Percentiles rank a stretch among this genome's conserved stretches.
Evolutionary conservation across 2,329 filamentous ascomycete species (phyloP).

Genomic region (Colletotrichum simmondsii): DNA sequence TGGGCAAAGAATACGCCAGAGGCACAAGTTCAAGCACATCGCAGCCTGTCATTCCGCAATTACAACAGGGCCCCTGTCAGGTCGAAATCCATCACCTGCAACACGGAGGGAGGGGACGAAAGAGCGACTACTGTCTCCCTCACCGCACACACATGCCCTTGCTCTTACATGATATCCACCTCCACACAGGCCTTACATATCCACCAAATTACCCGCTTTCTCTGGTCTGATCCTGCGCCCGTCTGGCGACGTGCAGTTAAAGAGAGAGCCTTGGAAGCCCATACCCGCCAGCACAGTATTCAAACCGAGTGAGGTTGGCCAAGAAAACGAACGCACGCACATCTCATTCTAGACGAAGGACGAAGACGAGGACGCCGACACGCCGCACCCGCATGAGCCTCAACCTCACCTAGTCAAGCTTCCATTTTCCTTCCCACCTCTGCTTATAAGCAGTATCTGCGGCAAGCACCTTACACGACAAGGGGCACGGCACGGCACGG

Average conservation of each 20-base stretch:
- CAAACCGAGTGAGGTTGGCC: background rate
- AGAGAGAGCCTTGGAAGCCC: background rate
- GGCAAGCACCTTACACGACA: background rate
- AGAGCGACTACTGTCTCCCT: background rate
- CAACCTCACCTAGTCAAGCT: background rate
- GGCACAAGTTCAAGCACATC: background rate
- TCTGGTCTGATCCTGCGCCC: background rate
- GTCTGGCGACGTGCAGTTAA: background rate
- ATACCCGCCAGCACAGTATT: background rate
- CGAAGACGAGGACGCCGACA: background rate
- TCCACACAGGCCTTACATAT: background rate
- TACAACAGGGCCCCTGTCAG: background rate
- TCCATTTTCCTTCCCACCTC: background rate
- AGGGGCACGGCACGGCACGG: background rate
- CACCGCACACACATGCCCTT: constrained; percentile 13
- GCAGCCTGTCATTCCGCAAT: background rate
- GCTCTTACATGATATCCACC: background rate
- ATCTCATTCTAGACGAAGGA: background rate
- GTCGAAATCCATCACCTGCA: constrained; percentile 2
- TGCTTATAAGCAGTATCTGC: background rate
- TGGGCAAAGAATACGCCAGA: background rate
- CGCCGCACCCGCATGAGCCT: background rate
- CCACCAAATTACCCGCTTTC: background rate
- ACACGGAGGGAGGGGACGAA: constrained; percentile 4
- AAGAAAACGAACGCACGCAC: background rate